Evolutionary conservation across 257 asterid genomes (phyloP).

Genomic region (Nicotiana obtusifolia): DNA sequence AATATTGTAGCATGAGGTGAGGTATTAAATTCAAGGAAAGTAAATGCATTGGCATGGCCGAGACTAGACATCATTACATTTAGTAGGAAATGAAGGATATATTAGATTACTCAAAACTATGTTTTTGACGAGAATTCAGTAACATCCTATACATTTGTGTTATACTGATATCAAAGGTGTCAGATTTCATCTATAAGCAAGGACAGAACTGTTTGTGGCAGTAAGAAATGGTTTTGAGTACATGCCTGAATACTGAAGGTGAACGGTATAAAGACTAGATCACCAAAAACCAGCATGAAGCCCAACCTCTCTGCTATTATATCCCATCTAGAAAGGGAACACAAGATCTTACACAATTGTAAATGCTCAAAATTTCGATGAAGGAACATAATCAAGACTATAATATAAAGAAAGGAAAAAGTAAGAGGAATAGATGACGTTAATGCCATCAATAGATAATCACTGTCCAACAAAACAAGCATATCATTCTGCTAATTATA

Average conservation of each 20-base stretch:
- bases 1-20: not conserved
- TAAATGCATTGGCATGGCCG: not conserved
- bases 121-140: not conserved
- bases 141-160: not conserved
- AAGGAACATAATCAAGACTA: not conserved
- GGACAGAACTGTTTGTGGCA: not conserved
- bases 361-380: not conserved
- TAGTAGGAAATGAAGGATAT: not conserved
- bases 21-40: not conserved
- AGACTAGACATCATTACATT: not conserved
- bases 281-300: conserved; percentile 97
- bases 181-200: not conserved
- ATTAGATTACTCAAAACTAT: not conserved
- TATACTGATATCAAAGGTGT: not conserved
- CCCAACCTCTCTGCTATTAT: conserved; percentile 98
- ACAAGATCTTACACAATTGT: not conserved
- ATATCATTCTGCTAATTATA: not conserved
- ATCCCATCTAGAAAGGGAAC: conserved; percentile 64
- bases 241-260: conserved; percentile 96
- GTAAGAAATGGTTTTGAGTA: not conserved
- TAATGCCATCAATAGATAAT: not conserved
- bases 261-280: conserved; percentile 94
- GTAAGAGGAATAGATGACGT: not conserved
- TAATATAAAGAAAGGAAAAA: not conserved
- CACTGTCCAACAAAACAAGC: not conserved